Percentiles rank a stretch among this genome's conserved stretches.
phyloP scores from a whole-genome alignment of 1,284 basidiomycete genomes.

The Moesziomyces sp. region DNA sequence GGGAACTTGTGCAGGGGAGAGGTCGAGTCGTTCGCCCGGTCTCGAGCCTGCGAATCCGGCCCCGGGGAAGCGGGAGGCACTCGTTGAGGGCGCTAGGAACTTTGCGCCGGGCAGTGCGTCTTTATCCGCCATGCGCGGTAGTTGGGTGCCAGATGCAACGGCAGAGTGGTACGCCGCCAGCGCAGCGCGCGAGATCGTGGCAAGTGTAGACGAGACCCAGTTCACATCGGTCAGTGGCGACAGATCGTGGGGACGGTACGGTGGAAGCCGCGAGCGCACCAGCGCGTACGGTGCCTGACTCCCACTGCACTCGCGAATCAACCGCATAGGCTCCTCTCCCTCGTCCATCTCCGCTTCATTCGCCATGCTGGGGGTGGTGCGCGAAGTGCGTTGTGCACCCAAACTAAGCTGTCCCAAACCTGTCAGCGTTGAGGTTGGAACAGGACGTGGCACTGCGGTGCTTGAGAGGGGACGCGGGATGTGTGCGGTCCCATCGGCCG shows the following conservation, averaged over 20 bases:
- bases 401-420: slow-evolving; percentile 10
- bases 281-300: slow-evolving; percentile 88
- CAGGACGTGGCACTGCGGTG: background rate
- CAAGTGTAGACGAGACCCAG: slow-evolving; percentile 83
- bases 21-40: slow-evolving; percentile 32
- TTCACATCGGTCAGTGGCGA: slow-evolving; percentile 88
- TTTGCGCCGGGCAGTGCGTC: slow-evolving; percentile 20
- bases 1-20: slow-evolving; percentile 28
- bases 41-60: slow-evolving; percentile 23
- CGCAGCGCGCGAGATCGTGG: slow-evolving; percentile 72
- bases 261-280: slow-evolving; percentile 76
- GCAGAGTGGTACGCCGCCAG: slow-evolving; percentile 15
- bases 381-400: slow-evolving; percentile 3
- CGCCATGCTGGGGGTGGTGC: no score
- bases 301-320: slow-evolving; percentile 85
- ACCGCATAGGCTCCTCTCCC: slow-evolving; percentile 56
- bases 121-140: slow-evolving; percentile 8
- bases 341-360: background rate
- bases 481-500: background rate
- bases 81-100: slow-evolving; percentile 10
- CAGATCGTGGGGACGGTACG: slow-evolving; percentile 78
- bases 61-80: background rate
- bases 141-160: slow-evolving; percentile 10
- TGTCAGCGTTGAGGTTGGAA: background rate
- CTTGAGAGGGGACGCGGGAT: background rate